Evolutionary conservation across 257 asterid species (phyloP).

Genomic region (Scutellaria barbata): DNA sequence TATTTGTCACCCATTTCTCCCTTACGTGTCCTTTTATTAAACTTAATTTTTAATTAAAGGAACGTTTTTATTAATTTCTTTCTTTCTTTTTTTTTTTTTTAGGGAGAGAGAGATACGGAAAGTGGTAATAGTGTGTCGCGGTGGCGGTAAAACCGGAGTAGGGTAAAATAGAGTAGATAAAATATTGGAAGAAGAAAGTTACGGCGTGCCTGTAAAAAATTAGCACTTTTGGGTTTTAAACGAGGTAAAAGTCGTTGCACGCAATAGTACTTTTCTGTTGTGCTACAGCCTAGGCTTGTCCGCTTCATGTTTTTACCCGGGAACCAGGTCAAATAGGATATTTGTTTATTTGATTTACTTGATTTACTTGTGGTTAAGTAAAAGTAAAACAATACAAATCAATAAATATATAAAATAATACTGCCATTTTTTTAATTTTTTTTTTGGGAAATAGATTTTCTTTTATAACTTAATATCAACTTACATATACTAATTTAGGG

Average conservation of each 20-base stretch:
- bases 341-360: no score
- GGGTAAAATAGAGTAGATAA: background rate
- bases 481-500: background rate
- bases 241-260: conserved; percentile 32
- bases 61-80: background rate
- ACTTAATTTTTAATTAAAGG: conserved; percentile 18
- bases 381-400: no score
- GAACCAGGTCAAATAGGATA: background rate
- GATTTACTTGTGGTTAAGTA: no score
- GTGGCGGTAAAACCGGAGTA: conserved; percentile 37
- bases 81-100: no score
- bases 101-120: no score
- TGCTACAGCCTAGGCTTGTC: conserved; percentile 29
- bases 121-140: no score
- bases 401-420: no score
- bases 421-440: no score
- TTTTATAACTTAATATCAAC: no score
- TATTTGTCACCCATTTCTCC: conserved; percentile 26
- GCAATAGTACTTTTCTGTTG: conserved; percentile 43
- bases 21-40: conserved; percentile 26
- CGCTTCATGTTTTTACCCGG: conserved; percentile 32
- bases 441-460: no score
- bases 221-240: conserved; percentile 21
- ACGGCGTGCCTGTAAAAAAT: conserved; percentile 40
- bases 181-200: background rate